Evolutionary conservation across 169 alveolate species (phyloP).

Genomic region (Plasmodium gonderi): DNA sequence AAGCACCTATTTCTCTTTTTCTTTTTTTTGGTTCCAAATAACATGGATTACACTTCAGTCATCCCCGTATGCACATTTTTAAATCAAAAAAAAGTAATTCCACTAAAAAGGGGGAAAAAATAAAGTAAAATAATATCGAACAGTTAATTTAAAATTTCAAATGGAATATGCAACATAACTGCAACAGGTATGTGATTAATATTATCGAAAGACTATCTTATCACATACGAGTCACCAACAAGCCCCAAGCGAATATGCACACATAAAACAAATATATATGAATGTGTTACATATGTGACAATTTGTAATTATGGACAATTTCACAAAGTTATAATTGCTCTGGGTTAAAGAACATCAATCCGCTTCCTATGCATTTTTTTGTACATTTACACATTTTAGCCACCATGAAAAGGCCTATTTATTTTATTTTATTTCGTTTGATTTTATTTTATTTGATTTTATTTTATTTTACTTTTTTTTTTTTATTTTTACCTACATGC

Average conservation of each 20-base stretch:
- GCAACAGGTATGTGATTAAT: background rate
- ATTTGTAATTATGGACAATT: background rate
- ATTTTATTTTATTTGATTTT: no score
- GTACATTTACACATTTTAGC: background rate
- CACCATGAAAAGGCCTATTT: no score
- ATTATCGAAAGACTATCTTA: background rate
- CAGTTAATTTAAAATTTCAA: background rate
- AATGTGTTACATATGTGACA: no score
- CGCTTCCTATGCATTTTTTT: background rate
- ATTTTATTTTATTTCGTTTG: no score
- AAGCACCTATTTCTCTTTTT: background rate
- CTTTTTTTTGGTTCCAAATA: background rate
- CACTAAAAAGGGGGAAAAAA: background rate
- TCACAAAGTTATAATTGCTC: background rate
- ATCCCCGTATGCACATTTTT: background rate
- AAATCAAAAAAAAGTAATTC: background rate
- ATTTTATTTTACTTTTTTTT: background rate
- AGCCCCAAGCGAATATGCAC: background rate
- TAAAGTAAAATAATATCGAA: background rate
- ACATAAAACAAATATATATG: background rate
- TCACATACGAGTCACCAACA: background rate
- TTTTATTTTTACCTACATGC: background rate
- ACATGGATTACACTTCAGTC: background rate
- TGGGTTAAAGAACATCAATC: background rate
- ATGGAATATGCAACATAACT: background rate